Percentiles rank a stretch among this genome's conserved stretches.
phyloP scores from a whole-genome alignment of 106 monocot genomes.

The Agapanthus africanus region DNA sequence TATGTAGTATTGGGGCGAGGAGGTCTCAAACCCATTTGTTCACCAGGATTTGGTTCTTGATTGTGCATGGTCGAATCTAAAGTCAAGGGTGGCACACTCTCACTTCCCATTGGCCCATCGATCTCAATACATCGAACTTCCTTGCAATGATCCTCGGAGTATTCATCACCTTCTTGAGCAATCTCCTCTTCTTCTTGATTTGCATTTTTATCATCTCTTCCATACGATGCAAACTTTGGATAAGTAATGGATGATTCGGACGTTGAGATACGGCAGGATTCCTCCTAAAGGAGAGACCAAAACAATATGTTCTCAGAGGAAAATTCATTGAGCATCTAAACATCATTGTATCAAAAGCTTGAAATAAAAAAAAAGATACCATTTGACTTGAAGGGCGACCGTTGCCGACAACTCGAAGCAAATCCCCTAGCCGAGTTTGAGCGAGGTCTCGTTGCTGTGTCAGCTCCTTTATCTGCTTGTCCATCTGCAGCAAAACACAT shows the following conservation, averaged over 20 bases:
- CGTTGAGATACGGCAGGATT: conserved; percentile 12
- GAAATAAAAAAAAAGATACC: conserved; percentile 24
- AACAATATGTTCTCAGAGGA: not conserved
- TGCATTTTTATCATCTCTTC: conserved; percentile 9
- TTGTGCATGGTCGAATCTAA: not conserved
- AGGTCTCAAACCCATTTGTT: conserved; percentile 10
- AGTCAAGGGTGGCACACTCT: conserved; percentile 9
- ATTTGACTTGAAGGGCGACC: conserved; percentile 34
- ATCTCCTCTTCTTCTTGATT: conserved; percentile 10
- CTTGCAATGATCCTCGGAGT: conserved; percentile 70
- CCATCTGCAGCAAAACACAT: conserved; percentile 55
- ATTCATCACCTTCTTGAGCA: conserved; percentile 24
- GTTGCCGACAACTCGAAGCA: conserved; percentile 41
- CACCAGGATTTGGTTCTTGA: conserved; percentile 6
- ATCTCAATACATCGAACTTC: conserved; percentile 86
- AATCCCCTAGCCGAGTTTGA: conserved; percentile 58
- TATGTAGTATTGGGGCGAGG: conserved; percentile 16
- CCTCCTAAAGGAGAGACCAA: conserved; percentile 21
- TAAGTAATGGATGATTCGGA: conserved; percentile 35
- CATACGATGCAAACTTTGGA: conserved; percentile 11
- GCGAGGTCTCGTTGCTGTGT: conserved; percentile 66
- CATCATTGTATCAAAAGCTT: not conserved
- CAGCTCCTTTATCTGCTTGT: conserved; percentile 80
- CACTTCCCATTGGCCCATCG: conserved; percentile 25
- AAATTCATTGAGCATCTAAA: not conserved